These are phyloP conservation scores for Camelina hispida DNA, from an alignment of 345 rosid species.

Conservation along the genomic window DNA sequence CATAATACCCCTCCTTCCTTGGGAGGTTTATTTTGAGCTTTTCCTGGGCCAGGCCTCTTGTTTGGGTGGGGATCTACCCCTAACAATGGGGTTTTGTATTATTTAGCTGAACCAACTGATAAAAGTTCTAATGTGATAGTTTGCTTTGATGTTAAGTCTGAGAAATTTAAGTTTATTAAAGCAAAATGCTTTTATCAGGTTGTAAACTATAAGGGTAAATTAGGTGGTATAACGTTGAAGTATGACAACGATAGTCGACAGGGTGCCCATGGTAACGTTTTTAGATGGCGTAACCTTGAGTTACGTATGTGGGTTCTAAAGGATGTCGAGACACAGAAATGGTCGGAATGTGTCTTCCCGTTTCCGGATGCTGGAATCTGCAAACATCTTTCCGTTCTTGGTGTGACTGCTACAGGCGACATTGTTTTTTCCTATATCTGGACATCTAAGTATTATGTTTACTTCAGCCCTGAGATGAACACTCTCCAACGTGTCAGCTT, in stretches of 20 bases:
- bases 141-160: constrained; percentile 29
- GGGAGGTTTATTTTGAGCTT: too few species aligned
- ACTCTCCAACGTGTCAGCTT: too few species aligned
- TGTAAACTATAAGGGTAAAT: constrained; percentile 13
- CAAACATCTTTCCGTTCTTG: neutral
- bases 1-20: too few species aligned
- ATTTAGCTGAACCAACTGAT: neutral
- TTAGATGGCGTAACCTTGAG: too few species aligned
- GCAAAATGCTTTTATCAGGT: neutral
- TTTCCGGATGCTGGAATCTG: neutral
- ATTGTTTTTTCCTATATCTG: too few species aligned
- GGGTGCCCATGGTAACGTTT: too few species aligned
- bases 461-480: too few species aligned
- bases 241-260: too few species aligned
- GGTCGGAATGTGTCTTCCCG: neutral
- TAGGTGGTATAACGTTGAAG: too few species aligned
- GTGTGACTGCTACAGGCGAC: neutral
- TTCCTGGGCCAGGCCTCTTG: too few species aligned
- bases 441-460: too few species aligned
- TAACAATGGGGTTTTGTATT: constrained; percentile 24
- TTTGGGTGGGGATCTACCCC: too few species aligned
- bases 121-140: neutral
- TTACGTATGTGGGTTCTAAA: neutral
- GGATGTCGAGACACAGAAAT: neutral
- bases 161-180: neutral